phyloP scores from a whole-genome alignment of 257 asterid genomes.

The Solanum pinnatisectum region DNA sequence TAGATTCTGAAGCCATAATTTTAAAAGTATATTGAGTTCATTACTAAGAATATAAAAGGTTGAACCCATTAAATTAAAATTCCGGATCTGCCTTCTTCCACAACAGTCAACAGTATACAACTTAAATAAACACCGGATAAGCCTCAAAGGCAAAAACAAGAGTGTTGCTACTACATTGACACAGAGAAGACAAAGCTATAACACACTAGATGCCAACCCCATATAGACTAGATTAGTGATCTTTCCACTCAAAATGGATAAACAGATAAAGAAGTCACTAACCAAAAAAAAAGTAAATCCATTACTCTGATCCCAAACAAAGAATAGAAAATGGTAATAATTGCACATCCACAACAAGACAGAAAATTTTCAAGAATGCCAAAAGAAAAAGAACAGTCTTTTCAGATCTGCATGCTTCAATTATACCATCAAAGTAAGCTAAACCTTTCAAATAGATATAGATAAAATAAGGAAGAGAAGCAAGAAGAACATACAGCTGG shows the following conservation, averaged over 20 bases:
- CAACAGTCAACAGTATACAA: neutral
- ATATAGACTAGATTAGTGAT: neutral
- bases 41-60: neutral
- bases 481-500: constrained; percentile 46
- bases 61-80: neutral
- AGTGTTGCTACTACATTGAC: neutral
- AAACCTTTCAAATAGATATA: neutral
- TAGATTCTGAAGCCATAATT: neutral
- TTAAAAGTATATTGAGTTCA: neutral
- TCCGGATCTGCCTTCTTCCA: neutral
- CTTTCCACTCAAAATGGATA: neutral
- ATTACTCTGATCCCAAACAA: neutral
- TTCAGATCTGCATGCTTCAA: neutral
- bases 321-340: neutral
- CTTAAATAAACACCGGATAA: neutral
- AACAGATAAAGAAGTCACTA: neutral
- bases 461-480: neutral
- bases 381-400: neutral
- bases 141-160: neutral
- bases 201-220: neutral
- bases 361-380: neutral
- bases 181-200: neutral
- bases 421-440: neutral
- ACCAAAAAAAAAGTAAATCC: neutral
- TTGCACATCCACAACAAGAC: neutral